A percentile compares a stretch with the other conserved stretches of the same genome.
Evolutionary conservation across 768 basidiomycete species (phyloP).

Genomic region (Dioszegia aurantiaca): DNA sequence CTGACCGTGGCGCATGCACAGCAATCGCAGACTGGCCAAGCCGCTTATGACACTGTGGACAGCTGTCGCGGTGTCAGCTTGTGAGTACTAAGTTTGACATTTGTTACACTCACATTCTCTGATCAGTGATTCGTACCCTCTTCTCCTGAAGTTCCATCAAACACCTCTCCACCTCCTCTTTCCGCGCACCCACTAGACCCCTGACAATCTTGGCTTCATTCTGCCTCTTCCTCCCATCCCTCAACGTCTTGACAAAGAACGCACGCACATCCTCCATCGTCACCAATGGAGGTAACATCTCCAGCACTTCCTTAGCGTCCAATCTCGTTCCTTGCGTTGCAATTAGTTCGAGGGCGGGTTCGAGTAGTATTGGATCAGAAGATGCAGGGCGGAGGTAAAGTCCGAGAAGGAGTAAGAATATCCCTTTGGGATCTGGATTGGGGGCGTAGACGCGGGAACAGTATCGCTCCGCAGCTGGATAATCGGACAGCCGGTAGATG

Average conservation of each 20-base stretch:
- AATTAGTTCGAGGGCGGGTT: slow-evolving; percentile 83
- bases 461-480: slow-evolving; percentile 88
- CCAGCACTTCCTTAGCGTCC: slow-evolving; percentile 74
- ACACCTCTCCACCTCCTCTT: slow-evolving; percentile 70
- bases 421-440: slow-evolving; percentile 57
- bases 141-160: slow-evolving; percentile 74
- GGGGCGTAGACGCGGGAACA: slow-evolving; percentile 77
- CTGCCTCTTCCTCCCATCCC: slow-evolving; percentile 61
- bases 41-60: slow-evolving; percentile 92
- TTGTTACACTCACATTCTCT: slow-evolving; percentile 73
- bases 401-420: slow-evolving; percentile 80
- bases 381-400: slow-evolving; percentile 76
- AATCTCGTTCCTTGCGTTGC: slow-evolving; percentile 76
- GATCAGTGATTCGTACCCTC: slow-evolving; percentile 84
- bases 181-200: slow-evolving; percentile 68
- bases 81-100: neutral
- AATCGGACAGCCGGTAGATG: slow-evolving; percentile 80
- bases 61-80: slow-evolving; percentile 57
- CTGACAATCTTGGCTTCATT: slow-evolving; percentile 66
- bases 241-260: slow-evolving; percentile 71
- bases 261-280: slow-evolving; percentile 72
- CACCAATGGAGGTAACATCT: slow-evolving; percentile 85
- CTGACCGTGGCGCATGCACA: slow-evolving; percentile 81
- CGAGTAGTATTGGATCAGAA: slow-evolving; percentile 57
- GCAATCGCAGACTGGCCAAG: slow-evolving; percentile 90